A percentile compares a stretch with the other conserved stretches of the same genome.
phyloP scores from a whole-genome alignment of 225 moss, liverwort and hornwort species.

The Asterella californica region DNA sequence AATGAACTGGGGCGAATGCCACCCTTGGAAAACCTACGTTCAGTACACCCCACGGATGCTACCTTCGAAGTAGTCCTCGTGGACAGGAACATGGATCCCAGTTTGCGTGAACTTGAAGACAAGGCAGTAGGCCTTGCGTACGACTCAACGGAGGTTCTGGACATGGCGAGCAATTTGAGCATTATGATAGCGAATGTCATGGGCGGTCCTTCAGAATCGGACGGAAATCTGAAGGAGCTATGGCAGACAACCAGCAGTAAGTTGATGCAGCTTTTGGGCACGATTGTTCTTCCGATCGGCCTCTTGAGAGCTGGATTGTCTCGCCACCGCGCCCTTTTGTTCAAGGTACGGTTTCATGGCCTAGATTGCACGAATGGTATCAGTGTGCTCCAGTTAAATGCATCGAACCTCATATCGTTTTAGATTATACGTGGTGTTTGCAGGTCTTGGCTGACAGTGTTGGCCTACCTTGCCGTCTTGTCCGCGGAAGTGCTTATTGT shows the following conservation, averaged over 20 bases:
- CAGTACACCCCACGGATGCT: constrained; percentile 33
- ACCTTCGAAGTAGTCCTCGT: constrained; percentile 47
- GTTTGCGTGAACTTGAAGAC: constrained; percentile 66
- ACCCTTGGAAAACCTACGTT: constrained; percentile 55
- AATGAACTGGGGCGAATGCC: constrained; percentile 95
- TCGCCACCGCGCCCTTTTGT: constrained; percentile 83
- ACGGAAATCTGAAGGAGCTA: constrained; percentile 49
- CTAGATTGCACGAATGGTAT: not conserved
- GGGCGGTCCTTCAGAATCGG: constrained; percentile 71
- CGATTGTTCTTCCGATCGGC: constrained; percentile 90
- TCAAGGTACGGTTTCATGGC: constrained; percentile 55
- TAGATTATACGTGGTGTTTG: not conserved
- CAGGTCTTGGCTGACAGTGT: constrained; percentile 98
- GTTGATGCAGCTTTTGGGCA: constrained; percentile 54
- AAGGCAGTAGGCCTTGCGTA: constrained; percentile 79
- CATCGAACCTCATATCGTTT: not conserved
- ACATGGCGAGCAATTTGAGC: constrained; percentile 83
- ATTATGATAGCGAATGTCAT: constrained; percentile 75
- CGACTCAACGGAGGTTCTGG: constrained; percentile 77
- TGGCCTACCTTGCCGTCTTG: constrained; percentile 84
- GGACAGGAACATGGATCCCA: constrained; percentile 41
- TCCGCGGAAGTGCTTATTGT: constrained; percentile 69
- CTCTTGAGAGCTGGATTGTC: constrained; percentile 60
- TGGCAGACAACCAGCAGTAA: constrained; percentile 51
- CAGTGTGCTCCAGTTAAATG: not conserved